Evolutionary conservation across 306 rosid species (phyloP), one percentile per base, ranked within the genome.

Genomic region (Prunus campanulata): DNA sequence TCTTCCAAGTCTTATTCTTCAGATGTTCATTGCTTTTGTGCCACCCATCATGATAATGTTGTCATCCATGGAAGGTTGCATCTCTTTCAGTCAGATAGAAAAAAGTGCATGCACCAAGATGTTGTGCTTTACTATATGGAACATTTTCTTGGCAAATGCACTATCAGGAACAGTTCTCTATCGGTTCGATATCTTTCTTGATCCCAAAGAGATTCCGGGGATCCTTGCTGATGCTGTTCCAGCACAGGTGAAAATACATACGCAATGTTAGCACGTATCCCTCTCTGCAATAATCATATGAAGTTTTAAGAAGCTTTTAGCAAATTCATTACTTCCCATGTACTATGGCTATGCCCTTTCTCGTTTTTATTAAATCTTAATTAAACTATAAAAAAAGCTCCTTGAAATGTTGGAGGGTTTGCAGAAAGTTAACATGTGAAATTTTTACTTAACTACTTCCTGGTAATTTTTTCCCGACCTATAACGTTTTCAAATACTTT

Each of bases 1-100:
- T 79, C 98, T 93, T 84, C 98, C 98, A 5, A 93, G 97, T 85
- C 91, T 93, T 82, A 89, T 93, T 85, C 96, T 93, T 71, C 87
- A 88, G 78, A 30, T 76, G 78, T 93, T 88, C 81, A 73, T 88
- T 22, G 81, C 76, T 47, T 77, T 82, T 20, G 85, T 93, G 76
- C 98, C 98, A 66, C 98, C 98, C 65, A 30, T 71, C 80, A 91
- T 93, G 98, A 78, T 88, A 70, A 61, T 89, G 80, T 81, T 93
- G 48, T 91, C 97, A 27, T 91, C 97, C 61, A 51, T 89, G 75
- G 91, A 91, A 86, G 98, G 98, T 67, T 85, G 76, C 86, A 76
- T 88, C 71, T 88, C 98, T 44, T 57, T 80, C 76, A 89, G 95
- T 81, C 93, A 55, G 82, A 91, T 88, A 73, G 86, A 91, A 74